A percentile compares a stretch with the other conserved stretches of the same genome.
Evolutionary conservation across 305 asterid genomes (phyloP).

Genomic region (Fraxinus paxiana): DNA sequence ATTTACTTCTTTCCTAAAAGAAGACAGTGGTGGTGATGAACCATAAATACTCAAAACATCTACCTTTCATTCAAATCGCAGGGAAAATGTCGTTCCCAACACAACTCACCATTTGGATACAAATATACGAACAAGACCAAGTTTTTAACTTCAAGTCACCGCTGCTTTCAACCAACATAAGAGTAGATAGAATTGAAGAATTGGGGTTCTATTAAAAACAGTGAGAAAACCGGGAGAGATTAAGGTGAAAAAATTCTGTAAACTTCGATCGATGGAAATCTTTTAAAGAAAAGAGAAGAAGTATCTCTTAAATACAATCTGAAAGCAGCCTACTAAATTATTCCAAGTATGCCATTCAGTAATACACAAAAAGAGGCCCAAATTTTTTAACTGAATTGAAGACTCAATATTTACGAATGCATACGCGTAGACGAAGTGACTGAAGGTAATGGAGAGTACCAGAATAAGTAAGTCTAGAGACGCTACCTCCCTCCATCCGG

Average conservation of each 20-base stretch:
- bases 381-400: background rate
- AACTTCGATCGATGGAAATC: background rate
- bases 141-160: background rate
- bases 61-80: background rate
- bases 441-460: conserved; percentile 76
- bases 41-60: background rate
- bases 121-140: background rate
- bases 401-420: background rate
- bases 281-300: background rate
- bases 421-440: conserved; percentile 2
- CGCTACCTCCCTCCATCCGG: conserved; percentile 99
- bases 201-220: background rate
- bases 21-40: background rate
- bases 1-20: background rate
- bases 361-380: background rate
- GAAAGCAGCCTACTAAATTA: background rate
- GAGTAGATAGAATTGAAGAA: background rate
- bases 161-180: background rate
- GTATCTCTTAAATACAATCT: background rate
- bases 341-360: background rate
- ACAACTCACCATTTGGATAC: background rate
- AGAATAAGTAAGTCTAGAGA: conserved; percentile 87
- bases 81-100: background rate
- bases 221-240: background rate
- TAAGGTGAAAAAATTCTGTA: background rate